These are phyloP conservation scores for Botrytis squamosa DNA, from an alignment of 2,329 filamentous ascomycete species.

Conservation along the genomic window DNA sequence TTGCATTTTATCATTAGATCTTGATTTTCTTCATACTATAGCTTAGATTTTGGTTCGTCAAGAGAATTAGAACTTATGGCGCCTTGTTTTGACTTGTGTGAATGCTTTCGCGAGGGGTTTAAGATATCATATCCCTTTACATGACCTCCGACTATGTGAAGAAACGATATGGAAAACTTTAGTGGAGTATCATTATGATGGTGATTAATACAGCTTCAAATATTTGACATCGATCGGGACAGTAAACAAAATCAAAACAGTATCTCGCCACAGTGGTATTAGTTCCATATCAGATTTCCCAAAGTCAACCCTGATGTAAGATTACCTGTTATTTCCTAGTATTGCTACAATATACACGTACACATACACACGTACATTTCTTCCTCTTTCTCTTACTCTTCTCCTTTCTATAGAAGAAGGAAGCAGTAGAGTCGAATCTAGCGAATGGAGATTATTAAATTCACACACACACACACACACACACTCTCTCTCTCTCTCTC, in stretches of 20 bases:
- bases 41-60: background rate
- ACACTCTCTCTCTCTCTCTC: no score
- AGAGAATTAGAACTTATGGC: background rate
- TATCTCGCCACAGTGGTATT: background rate
- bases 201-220: background rate
- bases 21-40: background rate
- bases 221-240: background rate
- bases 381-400: background rate
- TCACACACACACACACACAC: no score
- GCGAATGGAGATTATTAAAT: no score
- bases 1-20: background rate
- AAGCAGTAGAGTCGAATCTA: no score
- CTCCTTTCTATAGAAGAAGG: no score
- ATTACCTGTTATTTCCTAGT: no score
- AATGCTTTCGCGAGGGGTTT: background rate
- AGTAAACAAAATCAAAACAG: background rate
- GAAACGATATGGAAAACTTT: accelerated
- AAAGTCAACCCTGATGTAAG: background rate
- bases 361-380: accelerated
- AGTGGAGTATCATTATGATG: background rate
- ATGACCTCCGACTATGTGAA: background rate
- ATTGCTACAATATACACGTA: background rate
- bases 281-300: no score
- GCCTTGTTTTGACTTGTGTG: background rate
- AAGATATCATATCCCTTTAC: background rate